Evolutionary conservation across 2,329 filamentous ascomycete genomes (phyloP).

Genomic region (Colletotrichum cuscutae): DNA sequence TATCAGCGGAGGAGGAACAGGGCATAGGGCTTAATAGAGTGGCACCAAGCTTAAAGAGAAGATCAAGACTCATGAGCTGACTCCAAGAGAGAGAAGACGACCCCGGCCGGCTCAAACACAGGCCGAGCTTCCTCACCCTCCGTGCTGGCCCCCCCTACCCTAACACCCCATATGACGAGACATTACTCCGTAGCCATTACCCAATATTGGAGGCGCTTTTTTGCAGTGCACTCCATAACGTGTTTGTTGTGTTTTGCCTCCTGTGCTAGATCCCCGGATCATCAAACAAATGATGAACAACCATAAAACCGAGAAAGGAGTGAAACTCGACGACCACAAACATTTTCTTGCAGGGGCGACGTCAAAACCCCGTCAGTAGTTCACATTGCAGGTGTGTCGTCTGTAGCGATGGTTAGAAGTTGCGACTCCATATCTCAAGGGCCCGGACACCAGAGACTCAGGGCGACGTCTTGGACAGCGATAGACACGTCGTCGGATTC

Average conservation of each 20-base stretch:
- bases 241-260: slow-evolving; percentile 22
- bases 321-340: slow-evolving; percentile 26
- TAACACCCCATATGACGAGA: too few species aligned
- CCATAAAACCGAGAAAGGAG: slow-evolving; percentile 7
- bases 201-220: too few species aligned
- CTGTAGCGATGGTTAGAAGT: not conserved
- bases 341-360: not conserved
- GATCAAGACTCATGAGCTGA: not conserved
- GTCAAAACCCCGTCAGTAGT: too few species aligned
- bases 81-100: not conserved
- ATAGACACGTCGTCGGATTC: not conserved
- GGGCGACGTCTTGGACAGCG: not conserved
- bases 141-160: too few species aligned
- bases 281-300: slow-evolving; percentile 34
- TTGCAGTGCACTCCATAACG: too few species aligned
- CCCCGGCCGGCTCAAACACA: not conserved
- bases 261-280: slow-evolving; percentile 34
- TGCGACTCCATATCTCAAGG: not conserved
- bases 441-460: not conserved
- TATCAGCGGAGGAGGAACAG: not conserved
- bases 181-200: too few species aligned
- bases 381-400: not conserved
- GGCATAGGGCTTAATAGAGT: not conserved
- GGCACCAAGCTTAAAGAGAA: not conserved
- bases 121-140: not conserved